Evolutionary conservation across 2,329 filamentous ascomycete species (phyloP), one percentile per base, ranked within the genome.

Genomic region (Diaporthe longicolla): DNA sequence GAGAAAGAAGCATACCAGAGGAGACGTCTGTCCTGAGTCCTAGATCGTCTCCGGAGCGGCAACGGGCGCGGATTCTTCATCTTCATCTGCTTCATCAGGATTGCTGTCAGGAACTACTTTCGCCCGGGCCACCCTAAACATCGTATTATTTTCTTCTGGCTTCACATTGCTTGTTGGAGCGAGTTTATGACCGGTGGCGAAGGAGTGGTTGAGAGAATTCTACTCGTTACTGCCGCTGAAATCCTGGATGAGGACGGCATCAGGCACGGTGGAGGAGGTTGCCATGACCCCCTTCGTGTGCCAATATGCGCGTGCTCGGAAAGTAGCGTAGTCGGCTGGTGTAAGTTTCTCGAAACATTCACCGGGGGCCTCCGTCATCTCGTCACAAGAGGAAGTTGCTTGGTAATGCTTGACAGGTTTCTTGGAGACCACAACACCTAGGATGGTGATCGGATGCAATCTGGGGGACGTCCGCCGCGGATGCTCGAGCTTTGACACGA

Each of bases 341-440:
- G 11, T 24, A 37, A 9, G 8, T 26, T 29, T 66, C 63, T 26
- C 45, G n/a, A 52, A 52, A 26, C 48, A 66, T 15, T 8, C 15
- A 66, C 26, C 50, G 32, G 9, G 13, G 4, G 13, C 7, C 17
- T 37, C 24, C 32, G 29, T 66, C 63, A 66, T 66, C 63, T 66
- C 13, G 50, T 66, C 11, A 21, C n/a, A 4, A 52, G 45, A 10
- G 2, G 7, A n/a, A 17, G 35, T 35, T 65, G 43, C 61, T 65
- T 65, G 59, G 59, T 65, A 65, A 65, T 50, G 40, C 26, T 65
- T 65, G 59, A 65, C 45, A 52, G 43, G 21, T 52, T 29, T 21
- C 3, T 24, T 24, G 45, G 13, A 29, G 29, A 19, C 1, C 15
- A 13, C 4, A 7, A 40, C 45, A 37, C 45, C 45, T 29, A 66